Evolutionary conservation across 2,329 filamentous ascomycete species (phyloP), one percentile per base, ranked within the genome.

Genomic region (Arachnomyces sp.): DNA sequence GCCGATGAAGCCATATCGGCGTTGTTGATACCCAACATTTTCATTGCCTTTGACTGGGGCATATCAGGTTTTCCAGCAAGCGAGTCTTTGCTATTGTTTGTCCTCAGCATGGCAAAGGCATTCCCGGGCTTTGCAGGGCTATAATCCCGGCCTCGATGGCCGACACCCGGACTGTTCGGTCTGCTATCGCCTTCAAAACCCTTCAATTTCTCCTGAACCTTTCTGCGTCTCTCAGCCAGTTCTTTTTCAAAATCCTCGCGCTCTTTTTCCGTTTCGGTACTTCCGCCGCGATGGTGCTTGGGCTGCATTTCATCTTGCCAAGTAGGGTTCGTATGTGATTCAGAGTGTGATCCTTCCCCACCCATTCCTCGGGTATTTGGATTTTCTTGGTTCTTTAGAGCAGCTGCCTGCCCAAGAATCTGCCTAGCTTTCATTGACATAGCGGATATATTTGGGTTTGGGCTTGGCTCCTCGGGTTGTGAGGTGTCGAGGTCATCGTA

Each of bases 291-390:
- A 17, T 62, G 56, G 42, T 71, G 68, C 17, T 57, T 57, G n/a
- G 50, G 43, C 21, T 56, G 47, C 9, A 72, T 48, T 40, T 76
- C 73, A 5, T 70, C 62, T 45, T 74, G 68, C 72, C 71, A 75
- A 5, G 64, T 49, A 4, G 55, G 40, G 2, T 25, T 54, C 51
- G 16, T 25, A 25, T 25, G 21, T 25, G 5, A 9, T 25, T 36
- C 18, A 9, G 36, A 28, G 12, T 39, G 31, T n/a, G 46, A 41
- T 34, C 48, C 43, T 21, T 46, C 33, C n/a, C 42, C 48, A 11
- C 45, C 38, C 40, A 44, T 43, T 37, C 47, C 45, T 32, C 49
- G 44, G 15, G 38, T 48, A 32, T 51, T 52, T 17, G 18, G 34
- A 15, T 47, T 41, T 16, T 47, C 51, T 39, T 56, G 51, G 14